phyloP scores from a whole-genome alignment of 1,139 yeast genomes.

The Sugiyamaella paludigena region DNA sequence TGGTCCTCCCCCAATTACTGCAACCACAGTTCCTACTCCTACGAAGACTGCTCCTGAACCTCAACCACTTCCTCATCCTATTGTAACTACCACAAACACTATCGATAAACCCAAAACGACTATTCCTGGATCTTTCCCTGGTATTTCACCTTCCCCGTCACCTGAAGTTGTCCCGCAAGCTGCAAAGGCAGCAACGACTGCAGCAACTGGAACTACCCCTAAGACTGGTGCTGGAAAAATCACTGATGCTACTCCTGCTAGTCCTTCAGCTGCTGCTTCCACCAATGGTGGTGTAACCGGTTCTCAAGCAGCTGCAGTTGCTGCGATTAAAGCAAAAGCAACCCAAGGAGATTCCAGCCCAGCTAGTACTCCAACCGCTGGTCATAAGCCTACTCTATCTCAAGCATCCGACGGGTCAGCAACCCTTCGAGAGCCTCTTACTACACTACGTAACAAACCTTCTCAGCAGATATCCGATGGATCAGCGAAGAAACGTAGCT shows the following conservation, averaged over 20 bases:
- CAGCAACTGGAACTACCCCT: slow-evolving; percentile 1
- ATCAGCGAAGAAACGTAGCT: too few species aligned
- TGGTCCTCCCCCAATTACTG: background rate
- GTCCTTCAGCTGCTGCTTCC: slow-evolving; percentile 12
- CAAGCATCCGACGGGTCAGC: slow-evolving; percentile 1
- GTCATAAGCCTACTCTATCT: slow-evolving; percentile 14
- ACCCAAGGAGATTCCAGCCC: slow-evolving; percentile 4
- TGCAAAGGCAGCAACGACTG: background rate
- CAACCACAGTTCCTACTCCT: slow-evolving; percentile 1
- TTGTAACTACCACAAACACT: slow-evolving; percentile 9
- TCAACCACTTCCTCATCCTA: slow-evolving; percentile 9
- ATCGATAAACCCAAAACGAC: background rate
- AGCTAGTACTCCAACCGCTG: slow-evolving; percentile 12
- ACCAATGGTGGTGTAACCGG: background rate
- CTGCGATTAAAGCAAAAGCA: slow-evolving; percentile 3
- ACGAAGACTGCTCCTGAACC: slow-evolving; percentile 7
- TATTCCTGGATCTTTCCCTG: slow-evolving; percentile 11
- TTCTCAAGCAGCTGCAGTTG: slow-evolving; percentile 7
- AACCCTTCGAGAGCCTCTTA: slow-evolving; percentile 5
- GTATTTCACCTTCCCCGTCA: slow-evolving; percentile 7
- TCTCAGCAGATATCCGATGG: slow-evolving; percentile 9
- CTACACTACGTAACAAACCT: slow-evolving; percentile 5
- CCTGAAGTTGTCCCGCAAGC: slow-evolving; percentile 5
- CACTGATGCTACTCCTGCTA: slow-evolving; percentile 16
- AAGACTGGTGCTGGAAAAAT: too few species aligned